A percentile compares a stretch with the other conserved stretches of the same genome.
phyloP scores from a whole-genome alignment of 202 grass and related monocot species.

The Zoysia matrella region DNA sequence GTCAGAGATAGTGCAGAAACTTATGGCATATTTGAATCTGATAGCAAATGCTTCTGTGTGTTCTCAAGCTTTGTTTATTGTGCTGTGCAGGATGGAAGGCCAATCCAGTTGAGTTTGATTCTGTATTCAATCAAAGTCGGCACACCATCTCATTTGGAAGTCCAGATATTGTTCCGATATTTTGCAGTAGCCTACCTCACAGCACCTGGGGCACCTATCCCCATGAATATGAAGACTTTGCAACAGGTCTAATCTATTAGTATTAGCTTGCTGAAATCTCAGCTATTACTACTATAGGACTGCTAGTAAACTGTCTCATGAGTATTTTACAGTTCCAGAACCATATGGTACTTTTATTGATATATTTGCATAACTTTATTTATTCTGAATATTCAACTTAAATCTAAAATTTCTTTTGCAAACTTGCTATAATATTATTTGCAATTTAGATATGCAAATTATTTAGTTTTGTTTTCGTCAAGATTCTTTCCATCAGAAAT shows the following conservation, averaged over 20 bases:
- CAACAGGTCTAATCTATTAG: slow-evolving; percentile 65
- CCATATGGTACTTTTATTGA: slow-evolving; percentile 15
- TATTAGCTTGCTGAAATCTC: slow-evolving; percentile 29
- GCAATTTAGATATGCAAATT: slow-evolving; percentile 8
- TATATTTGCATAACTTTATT: background rate
- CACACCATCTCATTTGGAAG: slow-evolving; percentile 88
- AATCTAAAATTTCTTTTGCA: slow-evolving; percentile 30
- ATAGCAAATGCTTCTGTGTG: background rate
- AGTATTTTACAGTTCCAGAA: background rate
- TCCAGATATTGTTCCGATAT: slow-evolving; percentile 96
- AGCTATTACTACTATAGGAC: background rate
- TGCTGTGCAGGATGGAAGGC: slow-evolving; percentile 84
- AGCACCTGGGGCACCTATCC: slow-evolving; percentile 85
- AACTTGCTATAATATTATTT: slow-evolving; percentile 1
- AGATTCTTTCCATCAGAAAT: background rate
- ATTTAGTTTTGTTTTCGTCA: slow-evolving; percentile 11
- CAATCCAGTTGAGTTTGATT: slow-evolving; percentile 98
- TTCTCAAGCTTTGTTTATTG: background rate
- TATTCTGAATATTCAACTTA: background rate
- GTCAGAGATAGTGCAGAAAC: background rate
- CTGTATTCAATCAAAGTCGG: slow-evolving; percentile 84
- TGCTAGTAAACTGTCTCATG: background rate
- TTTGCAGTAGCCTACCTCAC: slow-evolving; percentile 77
- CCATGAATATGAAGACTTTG: slow-evolving; percentile 90
- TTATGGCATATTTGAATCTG: slow-evolving; percentile 22